Conservation (phyloP, 441 rosid genomes). For the Biscutella laevigata region DNA sequence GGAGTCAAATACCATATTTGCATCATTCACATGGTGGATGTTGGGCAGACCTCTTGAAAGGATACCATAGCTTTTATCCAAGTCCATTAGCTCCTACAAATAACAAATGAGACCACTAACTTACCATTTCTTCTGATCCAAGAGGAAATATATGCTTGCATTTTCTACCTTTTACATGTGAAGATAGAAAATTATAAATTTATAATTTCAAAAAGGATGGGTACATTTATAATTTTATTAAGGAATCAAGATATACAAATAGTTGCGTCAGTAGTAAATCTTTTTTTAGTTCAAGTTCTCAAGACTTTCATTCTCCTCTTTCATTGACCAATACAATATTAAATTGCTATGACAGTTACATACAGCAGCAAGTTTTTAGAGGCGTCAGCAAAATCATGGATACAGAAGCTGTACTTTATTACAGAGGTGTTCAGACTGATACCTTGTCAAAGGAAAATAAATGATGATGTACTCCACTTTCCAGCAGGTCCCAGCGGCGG, state of each 20-base stretch:
- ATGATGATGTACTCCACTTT: constrained; percentile 45
- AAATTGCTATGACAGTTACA: neutral
- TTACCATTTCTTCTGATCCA: constrained; percentile 3
- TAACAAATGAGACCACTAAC: constrained; percentile 2
- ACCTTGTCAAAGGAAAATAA: constrained; percentile 85
- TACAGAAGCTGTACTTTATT: neutral
- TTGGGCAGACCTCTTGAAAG: constrained; percentile 66
- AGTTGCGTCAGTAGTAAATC: neutral
- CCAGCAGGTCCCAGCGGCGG: constrained; percentile 76
- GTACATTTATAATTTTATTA: neutral
- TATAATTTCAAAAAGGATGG: neutral
- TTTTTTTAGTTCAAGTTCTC: neutral
- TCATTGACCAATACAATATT: constrained; percentile 1
- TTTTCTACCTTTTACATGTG: constrained; percentile 12
- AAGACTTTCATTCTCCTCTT: neutral
- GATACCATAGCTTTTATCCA: constrained; percentile 65
- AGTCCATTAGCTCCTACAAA: constrained; percentile 71
- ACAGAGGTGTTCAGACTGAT: constrained; percentile 5
- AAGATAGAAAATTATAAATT: neutral
- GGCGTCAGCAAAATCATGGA: neutral
- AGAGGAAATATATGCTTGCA: neutral
- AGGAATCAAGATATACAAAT: neutral
- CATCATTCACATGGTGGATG: constrained; percentile 70
- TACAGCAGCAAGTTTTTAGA: neutral
- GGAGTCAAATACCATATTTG: constrained; percentile 51